Evolutionary conservation across 2,329 filamentous ascomycete genomes (phyloP).

Genomic region (Ceratocystis lukuohia): DNA sequence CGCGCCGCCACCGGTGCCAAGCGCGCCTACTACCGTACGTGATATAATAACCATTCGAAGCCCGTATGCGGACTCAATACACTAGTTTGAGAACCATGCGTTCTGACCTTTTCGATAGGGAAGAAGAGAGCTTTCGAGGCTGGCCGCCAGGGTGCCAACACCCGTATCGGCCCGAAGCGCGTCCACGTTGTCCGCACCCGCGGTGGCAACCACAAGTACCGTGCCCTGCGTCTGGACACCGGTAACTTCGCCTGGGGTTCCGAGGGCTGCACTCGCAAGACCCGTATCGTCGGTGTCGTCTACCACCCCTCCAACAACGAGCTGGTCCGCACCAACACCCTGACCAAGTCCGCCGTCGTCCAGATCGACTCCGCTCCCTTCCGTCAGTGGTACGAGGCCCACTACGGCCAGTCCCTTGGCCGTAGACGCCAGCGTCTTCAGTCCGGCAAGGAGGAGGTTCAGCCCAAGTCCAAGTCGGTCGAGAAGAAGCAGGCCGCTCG

Average conservation of each 20-base stretch:
- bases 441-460: conserved; percentile 44
- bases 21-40: conserved; percentile 80
- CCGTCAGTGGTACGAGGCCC: conserved; percentile 99
- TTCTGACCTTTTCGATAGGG: conserved; percentile 64
- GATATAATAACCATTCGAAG: conserved; percentile 43
- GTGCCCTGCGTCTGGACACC: conserved; percentile 92
- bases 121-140: conserved; percentile 99
- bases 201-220: conserved; percentile 99
- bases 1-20: conserved; percentile 98
- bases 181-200: conserved; percentile 94
- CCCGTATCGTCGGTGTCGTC: conserved; percentile 93
- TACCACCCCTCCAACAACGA: conserved; percentile 99
- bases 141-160: conserved; percentile 98
- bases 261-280: conserved; percentile 96
- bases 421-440: conserved; percentile 81
- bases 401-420: conserved; percentile 87
- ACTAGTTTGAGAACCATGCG: conserved; percentile 39
- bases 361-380: conserved; percentile 98
- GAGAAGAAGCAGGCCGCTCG: conserved; percentile 93
- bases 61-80: conserved; percentile 42
- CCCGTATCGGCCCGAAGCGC: conserved; percentile 94
- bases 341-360: conserved; percentile 97
- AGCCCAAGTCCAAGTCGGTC: conserved; percentile 89
- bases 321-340: conserved; percentile 98
- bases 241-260: conserved; percentile 99